These are phyloP conservation scores for Lathyrus tuberosus DNA, from an alignment of 306 rosid genomes.

Conservation along the genomic window DNA sequence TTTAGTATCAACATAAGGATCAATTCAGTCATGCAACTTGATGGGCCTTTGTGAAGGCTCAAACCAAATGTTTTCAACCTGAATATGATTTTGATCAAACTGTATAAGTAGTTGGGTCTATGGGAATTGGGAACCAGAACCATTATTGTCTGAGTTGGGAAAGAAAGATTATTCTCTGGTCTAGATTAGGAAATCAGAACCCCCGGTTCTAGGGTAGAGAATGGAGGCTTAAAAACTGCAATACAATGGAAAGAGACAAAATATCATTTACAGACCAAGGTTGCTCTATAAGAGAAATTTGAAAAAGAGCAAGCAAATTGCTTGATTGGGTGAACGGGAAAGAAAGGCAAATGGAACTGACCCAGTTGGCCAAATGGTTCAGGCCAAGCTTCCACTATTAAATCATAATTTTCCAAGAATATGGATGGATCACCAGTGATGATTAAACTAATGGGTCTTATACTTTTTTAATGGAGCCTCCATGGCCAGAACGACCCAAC, in stretches of 20 bases:
- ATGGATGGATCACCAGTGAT: not conserved
- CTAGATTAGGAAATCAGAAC: too few species aligned
- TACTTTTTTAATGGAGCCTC: not conserved
- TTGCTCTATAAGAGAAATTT: constrained; percentile 1
- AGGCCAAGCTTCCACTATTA: not conserved
- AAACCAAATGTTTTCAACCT: not conserved
- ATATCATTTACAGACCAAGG: not conserved
- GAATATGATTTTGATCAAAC: not conserved
- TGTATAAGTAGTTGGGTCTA: not conserved
- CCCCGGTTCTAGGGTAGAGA: not conserved
- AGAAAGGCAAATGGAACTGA: not conserved
- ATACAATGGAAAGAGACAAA: not conserved
- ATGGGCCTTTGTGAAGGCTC: not conserved
- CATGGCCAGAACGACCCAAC: not conserved
- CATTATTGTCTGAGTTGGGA: too few species aligned
- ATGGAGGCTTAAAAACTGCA: not conserved
- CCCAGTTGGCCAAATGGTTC: constrained; percentile 3
- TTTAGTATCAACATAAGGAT: not conserved
- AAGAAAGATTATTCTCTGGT: too few species aligned
- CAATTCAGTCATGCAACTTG: not conserved
- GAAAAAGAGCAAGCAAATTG: not conserved
- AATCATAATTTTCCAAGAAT: not conserved
- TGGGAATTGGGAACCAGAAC: too few species aligned
- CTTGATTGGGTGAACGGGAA: not conserved
- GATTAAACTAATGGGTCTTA: not conserved